These are phyloP conservation scores for California macrophylla DNA, from an alignment of 441 rosid genomes.

Conservation along the genomic window DNA sequence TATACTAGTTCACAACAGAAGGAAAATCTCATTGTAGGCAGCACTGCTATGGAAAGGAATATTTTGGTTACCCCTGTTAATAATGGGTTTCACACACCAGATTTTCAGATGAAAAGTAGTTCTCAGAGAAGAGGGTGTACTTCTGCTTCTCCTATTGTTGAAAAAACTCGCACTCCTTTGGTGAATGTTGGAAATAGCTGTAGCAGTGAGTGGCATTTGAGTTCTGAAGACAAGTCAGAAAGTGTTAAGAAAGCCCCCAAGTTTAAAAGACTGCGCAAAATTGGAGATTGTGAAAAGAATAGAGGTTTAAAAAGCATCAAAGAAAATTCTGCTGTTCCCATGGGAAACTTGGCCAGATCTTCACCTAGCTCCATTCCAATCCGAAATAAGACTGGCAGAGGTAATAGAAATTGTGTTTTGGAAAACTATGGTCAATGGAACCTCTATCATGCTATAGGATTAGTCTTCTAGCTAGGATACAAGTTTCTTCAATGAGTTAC, in stretches of 20 bases:
- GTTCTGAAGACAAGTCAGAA: conserved; percentile 44
- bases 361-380: conserved; percentile 19
- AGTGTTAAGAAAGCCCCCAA: conserved; percentile 34
- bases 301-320: conserved; percentile 20
- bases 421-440: background rate
- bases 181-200: conserved; percentile 28
- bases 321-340: conserved; percentile 27
- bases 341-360: conserved; percentile 24
- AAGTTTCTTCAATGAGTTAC: conserved; percentile 6
- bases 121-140: conserved; percentile 23
- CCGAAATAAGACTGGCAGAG: conserved; percentile 34
- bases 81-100: conserved; percentile 25
- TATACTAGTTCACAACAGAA: conserved; percentile 27
- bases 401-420: conserved; percentile 23
- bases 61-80: conserved; percentile 17
- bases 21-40: conserved; percentile 18
- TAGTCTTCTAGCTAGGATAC: background rate
- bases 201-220: conserved; percentile 61
- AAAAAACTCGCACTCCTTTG: conserved; percentile 30
- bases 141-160: conserved; percentile 30
- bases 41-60: conserved; percentile 16
- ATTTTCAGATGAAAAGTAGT: conserved; percentile 19
- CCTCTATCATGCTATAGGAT: background rate
- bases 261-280: conserved; percentile 67
- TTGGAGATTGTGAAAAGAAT: conserved; percentile 37